phyloP scores from a whole-genome alignment of 345 rosid species.

The Balakata baccata region DNA sequence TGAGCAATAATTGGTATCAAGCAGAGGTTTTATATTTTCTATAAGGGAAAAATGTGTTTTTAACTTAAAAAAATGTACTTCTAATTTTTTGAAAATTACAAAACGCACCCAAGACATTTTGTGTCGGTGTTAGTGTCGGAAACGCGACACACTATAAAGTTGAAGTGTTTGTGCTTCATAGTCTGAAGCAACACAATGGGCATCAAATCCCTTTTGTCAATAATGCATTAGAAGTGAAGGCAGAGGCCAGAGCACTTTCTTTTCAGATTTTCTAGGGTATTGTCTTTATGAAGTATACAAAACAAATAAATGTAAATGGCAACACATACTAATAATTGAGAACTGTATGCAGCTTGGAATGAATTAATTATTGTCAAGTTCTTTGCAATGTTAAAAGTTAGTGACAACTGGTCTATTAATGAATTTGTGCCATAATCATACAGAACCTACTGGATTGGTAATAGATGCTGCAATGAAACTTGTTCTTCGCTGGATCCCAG shows the following conservation, averaged over 20 bases:
- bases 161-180: too few species aligned
- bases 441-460: slow-evolving; percentile 82
- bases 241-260: background rate
- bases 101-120: too few species aligned
- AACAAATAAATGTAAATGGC: background rate
- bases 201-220: background rate
- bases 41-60: too few species aligned
- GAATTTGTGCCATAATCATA: slow-evolving; percentile 10
- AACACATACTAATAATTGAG: background rate
- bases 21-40: too few species aligned
- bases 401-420: background rate
- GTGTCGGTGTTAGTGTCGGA: too few species aligned
- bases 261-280: background rate
- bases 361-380: background rate
- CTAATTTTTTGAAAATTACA: too few species aligned
- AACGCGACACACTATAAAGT: too few species aligned
- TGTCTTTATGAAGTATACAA: background rate
- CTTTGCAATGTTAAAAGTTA: background rate
- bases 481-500: slow-evolving; percentile 51
- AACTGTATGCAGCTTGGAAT: background rate
- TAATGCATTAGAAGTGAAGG: background rate
- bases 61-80: too few species aligned
- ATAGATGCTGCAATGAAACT: slow-evolving; percentile 88
- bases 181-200: background rate
- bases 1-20: too few species aligned